Percentiles rank a stretch among this genome's conserved stretches.
Evolutionary conservation across 305 asterid genomes (phyloP).

Genomic region (Fraxinus sp.): DNA sequence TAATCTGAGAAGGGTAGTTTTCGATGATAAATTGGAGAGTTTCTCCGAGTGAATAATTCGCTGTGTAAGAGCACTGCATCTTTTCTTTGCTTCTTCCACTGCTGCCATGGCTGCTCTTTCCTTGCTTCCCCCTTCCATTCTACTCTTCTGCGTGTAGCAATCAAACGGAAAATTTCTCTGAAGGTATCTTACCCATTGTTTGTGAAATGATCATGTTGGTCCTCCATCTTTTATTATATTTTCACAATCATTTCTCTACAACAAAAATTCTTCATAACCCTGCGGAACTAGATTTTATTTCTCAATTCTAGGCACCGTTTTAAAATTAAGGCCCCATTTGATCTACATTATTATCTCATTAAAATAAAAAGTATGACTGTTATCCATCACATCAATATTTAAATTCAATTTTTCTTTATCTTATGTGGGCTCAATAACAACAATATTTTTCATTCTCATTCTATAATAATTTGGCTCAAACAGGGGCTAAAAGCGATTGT

Average conservation of each 20-base stretch:
- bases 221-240: background rate
- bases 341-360: too few relatives aligned
- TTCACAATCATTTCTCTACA: background rate
- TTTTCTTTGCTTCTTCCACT: constrained; percentile 52
- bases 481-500: background rate
- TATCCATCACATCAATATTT: too few relatives aligned
- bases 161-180: background rate
- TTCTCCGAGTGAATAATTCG: constrained; percentile 36
- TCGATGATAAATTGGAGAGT: constrained; percentile 30
- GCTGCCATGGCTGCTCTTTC: constrained; percentile 16
- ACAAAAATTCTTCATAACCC: background rate
- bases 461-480: too few relatives aligned
- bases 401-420: too few relatives aligned
- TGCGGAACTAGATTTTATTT: background rate
- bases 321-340: too few relatives aligned
- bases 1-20: constrained; percentile 58
- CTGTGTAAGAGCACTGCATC: constrained; percentile 54
- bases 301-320: background rate
- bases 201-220: background rate
- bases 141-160: background rate
- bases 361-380: too few relatives aligned
- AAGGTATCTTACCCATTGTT: background rate
- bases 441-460: too few relatives aligned
- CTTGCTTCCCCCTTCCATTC: background rate
- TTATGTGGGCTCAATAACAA: too few relatives aligned